Evolutionary conservation across 2,329 filamentous ascomycete species (phyloP), one percentile per base, ranked within the genome.

Genomic region (Ophiostoma australiae): DNA sequence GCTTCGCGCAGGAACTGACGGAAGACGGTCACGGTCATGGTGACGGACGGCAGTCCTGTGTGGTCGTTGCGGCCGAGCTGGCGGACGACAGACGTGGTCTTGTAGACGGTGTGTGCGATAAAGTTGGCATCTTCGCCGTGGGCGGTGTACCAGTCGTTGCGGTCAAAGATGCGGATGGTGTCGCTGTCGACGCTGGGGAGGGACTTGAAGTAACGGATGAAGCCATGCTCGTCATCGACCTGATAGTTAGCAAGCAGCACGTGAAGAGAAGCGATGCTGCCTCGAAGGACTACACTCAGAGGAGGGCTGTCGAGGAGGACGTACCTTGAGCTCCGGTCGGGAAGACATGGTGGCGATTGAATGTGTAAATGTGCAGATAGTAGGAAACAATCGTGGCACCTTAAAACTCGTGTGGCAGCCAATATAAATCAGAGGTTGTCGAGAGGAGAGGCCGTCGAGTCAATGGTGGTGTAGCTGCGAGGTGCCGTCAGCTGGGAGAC

Each of bases 171-270:
- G 70, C 95, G 90, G 70, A 99, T 86, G 0, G 92, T 94, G 70
- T 91, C 90, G 55, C 89, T 86, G 75, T 89, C 87, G 70, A 89
- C 88, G 17, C 83, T 77, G 6, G 93, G 89, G 2, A 99, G 85
- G n/a, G 89, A 90, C 76, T 94, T 94, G 84, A 96, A 99, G 82
- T 93, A 97, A 76, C 90, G 92, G 82, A 98, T 97, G 84, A 99
- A 99, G 75, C 94, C 93, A 78, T 90, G 89, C 83, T 99, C 95
- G 78, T 99, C 95, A 77, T 99, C 96, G 78, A 98, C 92, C 91
- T 94, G 52, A 11, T 33, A 4, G 37, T 31, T n/a, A 66, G 20
- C 13, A 39, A 1, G 31, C 37, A 72, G 39, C n/a, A 44, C 11
- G 5, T 13, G 41, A 44, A 44, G 39, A 44, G 17, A 6, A 15